Percentiles rank a stretch among this genome's conserved stretches.
These are phyloP conservation scores for Phoma sp. DNA, from an alignment of 2,329 filamentous ascomycete genomes.

Conservation along the genomic window DNA sequence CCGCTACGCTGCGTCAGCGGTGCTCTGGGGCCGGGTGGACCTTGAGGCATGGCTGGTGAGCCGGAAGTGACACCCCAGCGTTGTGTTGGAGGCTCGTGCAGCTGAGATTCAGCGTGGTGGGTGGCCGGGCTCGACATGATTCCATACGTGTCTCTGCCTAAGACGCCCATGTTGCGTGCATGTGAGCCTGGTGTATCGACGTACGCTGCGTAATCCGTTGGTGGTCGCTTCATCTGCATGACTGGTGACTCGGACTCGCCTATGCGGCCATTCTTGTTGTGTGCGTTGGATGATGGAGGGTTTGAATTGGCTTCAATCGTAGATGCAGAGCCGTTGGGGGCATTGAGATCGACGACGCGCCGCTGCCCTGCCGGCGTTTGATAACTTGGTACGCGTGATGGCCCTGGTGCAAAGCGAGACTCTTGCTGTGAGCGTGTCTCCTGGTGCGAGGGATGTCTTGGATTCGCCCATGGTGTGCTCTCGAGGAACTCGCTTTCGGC, in stretches of 20 bases:
- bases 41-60: constrained; percentile 23
- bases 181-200: constrained; percentile 37
- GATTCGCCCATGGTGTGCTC: constrained; percentile 91
- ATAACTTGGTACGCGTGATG: constrained; percentile 39
- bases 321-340: constrained; percentile 48
- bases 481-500: constrained; percentile 88
- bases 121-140: constrained; percentile 40
- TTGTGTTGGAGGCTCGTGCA: constrained; percentile 34
- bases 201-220: constrained; percentile 35
- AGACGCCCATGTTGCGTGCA: constrained; percentile 29
- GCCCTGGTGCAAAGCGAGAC: constrained; percentile 39
- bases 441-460: constrained; percentile 62
- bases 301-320: constrained; percentile 50
- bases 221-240: constrained; percentile 47
- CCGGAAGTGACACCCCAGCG: constrained; percentile 31
- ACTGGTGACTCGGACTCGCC: constrained; percentile 47
- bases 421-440: constrained; percentile 45
- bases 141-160: constrained; percentile 38
- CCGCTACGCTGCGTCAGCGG: constrained; percentile 39
- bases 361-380: constrained; percentile 48
- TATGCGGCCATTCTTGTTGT: constrained; percentile 33
- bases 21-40: constrained; percentile 31
- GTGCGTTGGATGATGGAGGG: constrained; percentile 44
- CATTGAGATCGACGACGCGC: constrained; percentile 43
- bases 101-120: constrained; percentile 28